Conservation (phyloP, 2,329 filamentous ascomycete species). For the Microsporum ferrugineum region DNA sequence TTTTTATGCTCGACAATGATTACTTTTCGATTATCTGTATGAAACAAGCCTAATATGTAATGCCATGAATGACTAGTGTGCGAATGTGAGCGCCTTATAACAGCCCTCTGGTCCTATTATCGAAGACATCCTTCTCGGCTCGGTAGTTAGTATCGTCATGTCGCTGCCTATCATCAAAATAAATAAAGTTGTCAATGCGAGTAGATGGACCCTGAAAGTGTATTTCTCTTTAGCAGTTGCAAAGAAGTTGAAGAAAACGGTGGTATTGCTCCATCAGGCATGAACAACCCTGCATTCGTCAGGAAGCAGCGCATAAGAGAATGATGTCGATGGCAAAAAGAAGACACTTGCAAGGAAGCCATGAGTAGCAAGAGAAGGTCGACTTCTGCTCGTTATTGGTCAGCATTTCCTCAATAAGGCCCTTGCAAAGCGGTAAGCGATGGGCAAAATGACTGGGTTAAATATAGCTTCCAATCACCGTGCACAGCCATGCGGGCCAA, state of each 20-base stretch:
- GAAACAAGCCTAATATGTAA: not conserved
- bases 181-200: not conserved
- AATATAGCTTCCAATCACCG: constrained; percentile 1
- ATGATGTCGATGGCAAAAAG: not conserved
- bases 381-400: not conserved
- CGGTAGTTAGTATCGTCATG: not conserved
- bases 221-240: not conserved
- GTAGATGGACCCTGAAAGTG: not conserved
- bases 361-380: not conserved
- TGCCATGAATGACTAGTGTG: not conserved
- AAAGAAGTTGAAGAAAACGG: not conserved
- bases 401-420: not conserved
- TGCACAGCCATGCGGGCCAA: not conserved
- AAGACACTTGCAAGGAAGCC: not conserved
- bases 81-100: not conserved
- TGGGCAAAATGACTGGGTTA: not conserved
- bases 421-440: not conserved
- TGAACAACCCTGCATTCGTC: not conserved
- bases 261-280: not conserved
- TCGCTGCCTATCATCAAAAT: not conserved
- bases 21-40: not conserved
- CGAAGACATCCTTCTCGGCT: not conserved
- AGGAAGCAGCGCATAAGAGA: not conserved
- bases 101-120: not conserved
- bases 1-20: not conserved